A percentile compares a stretch with the other conserved stretches of the same genome.
These are phyloP conservation scores for Exserohilum turcica DNA, from an alignment of 2,329 filamentous ascomycete genomes.

Conservation along the genomic window DNA sequence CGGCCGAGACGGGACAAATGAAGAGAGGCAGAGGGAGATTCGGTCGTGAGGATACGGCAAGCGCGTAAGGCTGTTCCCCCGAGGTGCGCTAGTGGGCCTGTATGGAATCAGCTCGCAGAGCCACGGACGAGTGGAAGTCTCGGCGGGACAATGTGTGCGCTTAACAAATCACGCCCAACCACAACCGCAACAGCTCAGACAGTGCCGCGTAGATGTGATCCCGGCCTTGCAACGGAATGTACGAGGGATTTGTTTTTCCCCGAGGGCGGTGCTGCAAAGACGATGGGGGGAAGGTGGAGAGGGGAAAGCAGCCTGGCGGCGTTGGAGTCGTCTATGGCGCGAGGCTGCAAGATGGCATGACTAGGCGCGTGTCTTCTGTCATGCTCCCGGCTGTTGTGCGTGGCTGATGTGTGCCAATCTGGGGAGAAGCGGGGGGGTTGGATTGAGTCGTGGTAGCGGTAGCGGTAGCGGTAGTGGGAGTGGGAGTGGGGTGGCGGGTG, in stretches of 20 bases:
- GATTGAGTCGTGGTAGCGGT: no score
- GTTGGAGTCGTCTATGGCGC: no score
- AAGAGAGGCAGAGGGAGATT: conserved; percentile 30
- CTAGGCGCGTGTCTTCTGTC: no score
- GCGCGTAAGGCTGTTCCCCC: conserved; percentile 29
- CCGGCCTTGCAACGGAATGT: no score
- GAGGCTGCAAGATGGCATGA: no score
- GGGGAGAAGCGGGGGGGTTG: conserved; percentile 30
- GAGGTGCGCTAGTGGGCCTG: conserved; percentile 40
- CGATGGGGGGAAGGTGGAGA: no score
- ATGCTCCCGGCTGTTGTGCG: conserved; percentile 11
- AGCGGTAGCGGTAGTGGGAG: no score
- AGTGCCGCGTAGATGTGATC: conserved; percentile 24
- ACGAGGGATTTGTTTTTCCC: no score
- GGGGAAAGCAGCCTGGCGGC: no score
- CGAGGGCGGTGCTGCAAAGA: no score
- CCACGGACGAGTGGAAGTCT: conserved; percentile 48
- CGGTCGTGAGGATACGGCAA: conserved; percentile 45
- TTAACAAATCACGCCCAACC: conserved; percentile 9
- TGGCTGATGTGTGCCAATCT: conserved; percentile 22
- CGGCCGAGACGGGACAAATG: conserved; percentile 11
- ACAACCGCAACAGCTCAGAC: no score
- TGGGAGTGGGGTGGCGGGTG: no score
- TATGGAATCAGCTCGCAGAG: conserved; percentile 33
- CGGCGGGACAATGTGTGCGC: conserved; percentile 30